phyloP scores from a whole-genome alignment of 2,329 filamentous ascomycete genomes.

The Fusarium nygamai region DNA sequence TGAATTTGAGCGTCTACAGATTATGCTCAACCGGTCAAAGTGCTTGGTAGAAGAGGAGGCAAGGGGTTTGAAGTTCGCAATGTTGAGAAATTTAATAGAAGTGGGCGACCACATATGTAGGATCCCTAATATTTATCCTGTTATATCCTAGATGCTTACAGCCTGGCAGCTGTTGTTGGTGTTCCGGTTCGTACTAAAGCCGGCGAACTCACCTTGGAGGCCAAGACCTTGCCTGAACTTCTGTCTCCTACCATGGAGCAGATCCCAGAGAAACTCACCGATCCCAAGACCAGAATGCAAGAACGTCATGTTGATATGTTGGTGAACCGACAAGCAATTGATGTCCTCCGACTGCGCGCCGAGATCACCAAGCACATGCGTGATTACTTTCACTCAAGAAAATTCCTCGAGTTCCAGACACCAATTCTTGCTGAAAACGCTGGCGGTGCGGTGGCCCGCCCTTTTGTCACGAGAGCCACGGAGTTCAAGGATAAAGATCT shows the following conservation, averaged over 20 bases:
- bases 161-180: constrained; percentile 72
- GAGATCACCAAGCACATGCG: constrained; percentile 79
- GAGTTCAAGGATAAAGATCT: constrained; percentile 78
- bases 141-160: constrained; percentile 36
- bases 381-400: constrained; percentile 74
- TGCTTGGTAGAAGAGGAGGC: constrained; percentile 49
- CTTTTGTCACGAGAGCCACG: constrained; percentile 83
- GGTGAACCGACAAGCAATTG: constrained; percentile 73
- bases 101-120: constrained; percentile 87
- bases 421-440: constrained; percentile 85
- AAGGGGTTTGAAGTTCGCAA: constrained; percentile 60
- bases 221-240: constrained; percentile 73
- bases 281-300: constrained; percentile 77
- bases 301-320: constrained; percentile 89
- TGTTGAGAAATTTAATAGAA: constrained; percentile 72
- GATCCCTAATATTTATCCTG: constrained; percentile 49
- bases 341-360: constrained; percentile 79
- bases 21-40: constrained; percentile 75
- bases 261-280: constrained; percentile 75
- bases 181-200: constrained; percentile 72
- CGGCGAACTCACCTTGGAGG: constrained; percentile 81
- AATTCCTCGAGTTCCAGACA: constrained; percentile 89
- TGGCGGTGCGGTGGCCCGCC: constrained; percentile 86
- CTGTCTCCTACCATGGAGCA: constrained; percentile 83
- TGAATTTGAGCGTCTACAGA: constrained; percentile 77